These are phyloP conservation scores for Globisporangium abappressorium DNA, from an alignment of 352 stramenopile species.

Conservation along the genomic window DNA sequence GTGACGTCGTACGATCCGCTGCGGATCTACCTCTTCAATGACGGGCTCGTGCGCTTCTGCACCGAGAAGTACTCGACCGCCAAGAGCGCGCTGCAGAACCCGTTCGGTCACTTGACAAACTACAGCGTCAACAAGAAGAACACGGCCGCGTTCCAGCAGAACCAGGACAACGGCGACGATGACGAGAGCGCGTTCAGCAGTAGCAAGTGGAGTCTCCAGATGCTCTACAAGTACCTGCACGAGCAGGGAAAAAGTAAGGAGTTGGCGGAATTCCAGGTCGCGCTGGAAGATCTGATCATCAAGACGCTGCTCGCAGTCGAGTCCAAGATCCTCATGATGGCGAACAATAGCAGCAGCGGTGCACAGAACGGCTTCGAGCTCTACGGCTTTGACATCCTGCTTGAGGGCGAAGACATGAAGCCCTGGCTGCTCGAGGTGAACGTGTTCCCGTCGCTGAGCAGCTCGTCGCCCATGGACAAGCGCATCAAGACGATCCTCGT, in stretches of 20 bases:
- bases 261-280: conserved; percentile 31
- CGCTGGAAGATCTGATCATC: conserved; percentile 80
- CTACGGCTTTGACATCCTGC: conserved; percentile 87
- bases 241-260: conserved; percentile 38
- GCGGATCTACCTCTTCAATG: conserved; percentile 80
- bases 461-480: conserved; percentile 83
- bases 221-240: conserved; percentile 45
- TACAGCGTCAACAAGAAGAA: conserved; percentile 93
- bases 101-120: conserved; percentile 90
- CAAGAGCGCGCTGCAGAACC: conserved; percentile 67
- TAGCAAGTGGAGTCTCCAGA: conserved; percentile 85
- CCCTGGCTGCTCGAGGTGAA: conserved; percentile 92
- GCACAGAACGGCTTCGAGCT: conserved; percentile 75
- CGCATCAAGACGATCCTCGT: conserved; percentile 88
- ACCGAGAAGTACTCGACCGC: conserved; percentile 75
- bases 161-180: conserved; percentile 52
- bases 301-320: conserved; percentile 90
- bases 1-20: conserved; percentile 86
- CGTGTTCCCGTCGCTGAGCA: conserved; percentile 86
- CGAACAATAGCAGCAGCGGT: conserved; percentile 10
- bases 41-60: conserved; percentile 87
- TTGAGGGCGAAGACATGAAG: conserved; percentile 68
- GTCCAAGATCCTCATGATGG: conserved; percentile 52
- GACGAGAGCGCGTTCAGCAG: conserved; percentile 33
- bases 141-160: conserved; percentile 61